Percentiles rank a stretch among this genome's conserved stretches.
These are phyloP conservation scores for Helianthus tuberosus DNA, from an alignment of 129 eudicot species.

Conservation along the genomic window DNA sequence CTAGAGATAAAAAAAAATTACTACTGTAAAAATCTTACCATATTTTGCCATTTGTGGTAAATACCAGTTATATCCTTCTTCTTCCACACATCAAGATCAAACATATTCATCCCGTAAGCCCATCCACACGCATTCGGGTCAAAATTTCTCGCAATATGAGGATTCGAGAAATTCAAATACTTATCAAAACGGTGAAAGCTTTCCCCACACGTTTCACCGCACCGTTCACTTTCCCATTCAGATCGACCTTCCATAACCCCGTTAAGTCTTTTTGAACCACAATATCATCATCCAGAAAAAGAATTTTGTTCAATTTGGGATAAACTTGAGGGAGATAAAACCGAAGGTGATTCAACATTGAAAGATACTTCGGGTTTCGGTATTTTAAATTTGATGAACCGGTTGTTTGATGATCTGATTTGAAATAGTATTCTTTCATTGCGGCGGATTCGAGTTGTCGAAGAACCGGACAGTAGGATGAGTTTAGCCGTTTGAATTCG, in stretches of 20 bases:
- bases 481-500: slow-evolving; percentile 90
- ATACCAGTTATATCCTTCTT: slow-evolving; percentile 98
- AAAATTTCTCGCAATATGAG: slow-evolving; percentile 85
- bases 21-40: slow-evolving; percentile 45
- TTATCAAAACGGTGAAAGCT: slow-evolving; percentile 98
- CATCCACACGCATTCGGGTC: slow-evolving; percentile 99
- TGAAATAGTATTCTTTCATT: slow-evolving; percentile 95
- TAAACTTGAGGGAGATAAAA: slow-evolving; percentile 96
- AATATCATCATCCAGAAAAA: slow-evolving; percentile 91
- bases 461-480: slow-evolving; percentile 92
- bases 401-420: slow-evolving; percentile 81
- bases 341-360: slow-evolving; percentile 92
- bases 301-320: slow-evolving; percentile 84
- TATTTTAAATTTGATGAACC: slow-evolving; percentile 85
- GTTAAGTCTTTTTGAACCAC: slow-evolving; percentile 98
- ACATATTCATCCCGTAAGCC: slow-evolving; percentile 99
- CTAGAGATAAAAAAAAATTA: too few relatives aligned
- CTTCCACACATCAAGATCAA: slow-evolving; percentile 94
- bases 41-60: slow-evolving; percentile 96
- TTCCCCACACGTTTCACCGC: slow-evolving; percentile 98
- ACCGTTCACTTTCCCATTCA: slow-evolving; percentile 90
- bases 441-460: slow-evolving; percentile 91
- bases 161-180: slow-evolving; percentile 95
- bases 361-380: slow-evolving; percentile 93
- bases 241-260: slow-evolving; percentile 80